These are phyloP conservation scores for Salvia miltiorrhiza DNA, from an alignment of 257 asterid genomes.

Conservation along the genomic window DNA sequence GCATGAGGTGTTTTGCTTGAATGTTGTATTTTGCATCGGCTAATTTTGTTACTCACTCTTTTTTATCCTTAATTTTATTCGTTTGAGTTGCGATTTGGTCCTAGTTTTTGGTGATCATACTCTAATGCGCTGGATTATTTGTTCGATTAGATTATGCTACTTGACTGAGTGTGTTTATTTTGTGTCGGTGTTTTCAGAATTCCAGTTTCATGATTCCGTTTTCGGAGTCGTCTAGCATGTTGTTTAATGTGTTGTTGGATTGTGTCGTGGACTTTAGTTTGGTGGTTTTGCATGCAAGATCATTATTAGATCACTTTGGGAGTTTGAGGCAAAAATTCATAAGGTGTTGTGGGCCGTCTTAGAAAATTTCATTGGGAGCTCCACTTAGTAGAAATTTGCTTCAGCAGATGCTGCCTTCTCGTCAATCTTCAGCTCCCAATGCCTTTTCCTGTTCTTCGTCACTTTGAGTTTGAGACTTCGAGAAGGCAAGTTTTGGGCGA, in stretches of 20 bases:
- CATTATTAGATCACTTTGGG: not conserved
- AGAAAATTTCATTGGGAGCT: too few species aligned
- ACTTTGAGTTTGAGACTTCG: too few species aligned
- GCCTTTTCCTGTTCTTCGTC: too few species aligned
- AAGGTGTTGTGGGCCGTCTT: not conserved
- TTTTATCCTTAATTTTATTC: not conserved
- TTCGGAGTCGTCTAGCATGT: not conserved
- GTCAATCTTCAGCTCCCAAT: too few species aligned
- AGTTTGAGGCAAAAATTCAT: not conserved
- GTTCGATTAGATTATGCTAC: not conserved
- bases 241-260: not conserved
- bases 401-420: too few species aligned
- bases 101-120: not conserved
- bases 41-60: not conserved
- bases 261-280: not conserved
- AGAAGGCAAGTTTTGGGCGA: too few species aligned
- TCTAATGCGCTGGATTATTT: conserved; percentile 1
- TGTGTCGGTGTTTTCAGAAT: not conserved
- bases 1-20: conserved; percentile 1
- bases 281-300: not conserved
- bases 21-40: not conserved
- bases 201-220: not conserved
- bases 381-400: too few species aligned
- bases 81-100: not conserved
- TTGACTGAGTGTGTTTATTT: not conserved